Evolutionary conservation across 2,329 filamentous ascomycete species (phyloP), one percentile per base, ranked within the genome.

Genomic region (Macrophomina pseudophaseolina): DNA sequence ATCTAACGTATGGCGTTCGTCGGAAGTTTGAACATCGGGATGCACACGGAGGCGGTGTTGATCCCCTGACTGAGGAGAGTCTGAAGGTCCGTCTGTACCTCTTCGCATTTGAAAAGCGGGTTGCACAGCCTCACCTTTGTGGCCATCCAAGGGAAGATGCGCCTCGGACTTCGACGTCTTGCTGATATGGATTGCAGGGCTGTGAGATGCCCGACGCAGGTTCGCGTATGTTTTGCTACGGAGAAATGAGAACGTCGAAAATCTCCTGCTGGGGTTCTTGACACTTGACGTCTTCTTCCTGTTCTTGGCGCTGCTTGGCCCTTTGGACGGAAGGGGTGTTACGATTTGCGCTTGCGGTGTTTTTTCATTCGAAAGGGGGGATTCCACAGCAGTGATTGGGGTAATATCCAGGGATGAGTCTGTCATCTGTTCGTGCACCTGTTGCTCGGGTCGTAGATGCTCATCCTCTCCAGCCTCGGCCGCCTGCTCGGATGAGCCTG

Each of bases 211-310:
- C n/a, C 63, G 63, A 16, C 63, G 63, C 0, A 78, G 64, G 30
- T 71, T 73, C 1, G 71, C 69, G 42, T 77, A 75, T 56, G 76
- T 79, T 56, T 74, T 72, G 33, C 76, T 79, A 28, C 74, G 71
- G 40, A 73, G 46, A 30, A 71, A 62, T n/a, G 58, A 62, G 44
- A 62, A 62, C 5, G 58, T 62, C n/a, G 58, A 62, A n/a, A 62
- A 62, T 16, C 58, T 48, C 32, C 49, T 62, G n/a, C 44, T 62
- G 11, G 42, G 42, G 2, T 30, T 38, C 42, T 30, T 62, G 30
- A 62, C 5, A 18, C 38, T 58, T 2, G 53, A 5, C 2, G 52
- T 23, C 32, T 28, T 54, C n/a, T 54, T 54, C 32, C 49, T 35
- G 6, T 49, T n/a, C 32, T 49, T 62, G n/a, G 14, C n/a, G 44